Percentiles rank a stretch among this genome's conserved stretches.
Conservation (phyloP, 1,284 basidiomycete genomes). For the Puccinia triticina region DNA sequence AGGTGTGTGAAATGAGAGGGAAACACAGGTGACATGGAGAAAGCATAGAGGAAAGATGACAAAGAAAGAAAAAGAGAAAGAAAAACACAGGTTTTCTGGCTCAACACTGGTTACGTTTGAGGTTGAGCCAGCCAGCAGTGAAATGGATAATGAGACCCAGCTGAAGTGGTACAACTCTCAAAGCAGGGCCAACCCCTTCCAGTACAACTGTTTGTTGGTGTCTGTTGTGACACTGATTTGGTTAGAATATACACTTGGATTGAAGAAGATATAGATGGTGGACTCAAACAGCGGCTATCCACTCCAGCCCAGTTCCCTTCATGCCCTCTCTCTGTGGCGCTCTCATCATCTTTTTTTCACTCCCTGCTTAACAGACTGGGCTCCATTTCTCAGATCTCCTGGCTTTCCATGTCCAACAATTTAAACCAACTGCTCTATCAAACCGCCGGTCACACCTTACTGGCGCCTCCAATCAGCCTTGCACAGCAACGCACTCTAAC, state of each 20-base stretch:
- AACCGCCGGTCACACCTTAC: conserved; percentile 15
- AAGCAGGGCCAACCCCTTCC: neutral
- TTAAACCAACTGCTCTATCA: conserved; percentile 13
- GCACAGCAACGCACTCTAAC: neutral
- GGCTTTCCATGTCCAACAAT: conserved; percentile 13
- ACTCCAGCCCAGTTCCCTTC: conserved; percentile 25
- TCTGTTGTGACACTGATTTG: conserved; percentile 6
- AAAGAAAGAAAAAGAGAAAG: too few relatives aligned
- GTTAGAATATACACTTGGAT: conserved; percentile 31
- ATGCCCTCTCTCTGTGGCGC: too few relatives aligned
- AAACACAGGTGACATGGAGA: too few relatives aligned
- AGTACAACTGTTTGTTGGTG: conserved; percentile 1
- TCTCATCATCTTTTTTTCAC: conserved; percentile 4
- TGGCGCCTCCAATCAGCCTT: neutral
- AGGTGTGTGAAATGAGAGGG: too few relatives aligned
- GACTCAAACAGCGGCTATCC: neutral
- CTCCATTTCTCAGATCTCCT: conserved; percentile 41
- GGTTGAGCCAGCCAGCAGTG: neutral
- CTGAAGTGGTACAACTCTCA: conserved; percentile 26
- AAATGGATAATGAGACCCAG: conserved; percentile 20
- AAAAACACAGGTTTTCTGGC: too few relatives aligned
- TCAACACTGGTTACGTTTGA: conserved; percentile 33
- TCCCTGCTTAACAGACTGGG: conserved; percentile 14
- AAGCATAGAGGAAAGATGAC: too few relatives aligned
- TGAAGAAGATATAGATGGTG: conserved; percentile 42